Evolutionary conservation across 352 stramenopile genomes (phyloP), one percentile per base, ranked within the genome.

Genomic region (Phytopythium sindhum): DNA sequence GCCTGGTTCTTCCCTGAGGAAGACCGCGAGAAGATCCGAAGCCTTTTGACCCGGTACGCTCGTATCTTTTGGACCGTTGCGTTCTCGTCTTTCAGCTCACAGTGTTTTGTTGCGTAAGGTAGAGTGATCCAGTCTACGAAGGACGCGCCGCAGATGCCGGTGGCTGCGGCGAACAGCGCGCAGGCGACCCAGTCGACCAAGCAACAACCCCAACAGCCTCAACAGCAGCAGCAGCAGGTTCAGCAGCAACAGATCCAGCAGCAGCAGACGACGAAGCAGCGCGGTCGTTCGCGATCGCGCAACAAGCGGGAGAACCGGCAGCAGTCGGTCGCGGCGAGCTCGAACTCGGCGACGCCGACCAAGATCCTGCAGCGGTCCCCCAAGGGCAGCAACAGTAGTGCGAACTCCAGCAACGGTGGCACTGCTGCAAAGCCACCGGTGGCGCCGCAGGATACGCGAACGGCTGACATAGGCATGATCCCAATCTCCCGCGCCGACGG

Each of bases 1-100:
- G 70, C 93, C 7, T 95, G 87, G 87, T 95, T 95, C 77, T 93
- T 91, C 70, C 87, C 87, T 1, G 87, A 93, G 63, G 84, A 93
- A 57, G 87, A 95, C 52, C 84, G 84, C 9, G 72, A 81, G 57
- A 93, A 91, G 74, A 93, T 91, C 47, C 71, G 90, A 44, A 78
- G 84, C 47, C 61, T 95, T 35, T 60, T 93, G 24, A 75, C 88
- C 64, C 78, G 80, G 84, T 93, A 77, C 10, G 69, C 55, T 6
- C n/a, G 5, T 31, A 42, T 72, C 31, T 50, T 24, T 3, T 29
- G 21, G 11, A 15, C n/a, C 33, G 11, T 31, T 51, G 1, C 48
- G 55, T 24, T 21, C 28, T 45, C 39, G 26, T 56, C 28, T 55
- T 10, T 14, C 14, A 35, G 17, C 48, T 55, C 10, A 55, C 48